These are phyloP conservation scores for Cenchrus americanus DNA, from an alignment of 176 grass and related monocot genomes.

Conservation along the genomic window DNA sequence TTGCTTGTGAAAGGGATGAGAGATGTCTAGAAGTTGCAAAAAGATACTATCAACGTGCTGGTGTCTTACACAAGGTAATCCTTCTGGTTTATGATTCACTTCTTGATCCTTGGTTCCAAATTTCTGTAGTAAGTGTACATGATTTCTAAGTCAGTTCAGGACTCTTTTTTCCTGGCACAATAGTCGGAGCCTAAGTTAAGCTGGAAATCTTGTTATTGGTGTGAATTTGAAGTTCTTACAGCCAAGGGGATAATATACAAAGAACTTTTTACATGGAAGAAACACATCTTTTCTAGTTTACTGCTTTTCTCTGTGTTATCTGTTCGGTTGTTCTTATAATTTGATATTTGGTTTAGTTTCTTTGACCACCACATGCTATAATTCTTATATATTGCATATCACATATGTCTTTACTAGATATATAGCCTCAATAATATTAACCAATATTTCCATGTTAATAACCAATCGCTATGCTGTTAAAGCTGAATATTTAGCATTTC, in stretches of 20 bases:
- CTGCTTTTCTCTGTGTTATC: neutral
- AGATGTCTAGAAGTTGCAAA: constrained; percentile 83
- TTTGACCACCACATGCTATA: neutral
- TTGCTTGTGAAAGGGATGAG: constrained; percentile 95
- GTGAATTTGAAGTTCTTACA: constrained; percentile 26
- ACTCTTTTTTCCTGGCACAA: neutral
- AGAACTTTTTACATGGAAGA: neutral
- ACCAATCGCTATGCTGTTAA: neutral
- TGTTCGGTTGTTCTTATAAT: constrained; percentile 1
- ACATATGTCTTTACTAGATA: neutral
- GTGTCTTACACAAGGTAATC: constrained; percentile 83
- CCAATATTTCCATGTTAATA: neutral
- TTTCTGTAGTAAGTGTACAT: constrained; percentile 8
- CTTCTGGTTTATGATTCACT: neutral
- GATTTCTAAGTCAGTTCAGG: neutral
- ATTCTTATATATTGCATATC: constrained; percentile 1
- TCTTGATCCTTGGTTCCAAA: neutral
- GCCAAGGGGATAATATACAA: neutral
- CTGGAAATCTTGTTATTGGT: neutral
- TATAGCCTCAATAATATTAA: constrained; percentile 10
- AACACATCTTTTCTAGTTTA: neutral
- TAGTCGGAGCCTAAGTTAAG: neutral
- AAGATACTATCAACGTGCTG: constrained; percentile 78
- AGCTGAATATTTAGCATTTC: neutral
- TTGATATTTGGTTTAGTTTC: constrained; percentile 15